Conservation (phyloP, 805 yeast species). For the Ogataea philodendri region DNA sequence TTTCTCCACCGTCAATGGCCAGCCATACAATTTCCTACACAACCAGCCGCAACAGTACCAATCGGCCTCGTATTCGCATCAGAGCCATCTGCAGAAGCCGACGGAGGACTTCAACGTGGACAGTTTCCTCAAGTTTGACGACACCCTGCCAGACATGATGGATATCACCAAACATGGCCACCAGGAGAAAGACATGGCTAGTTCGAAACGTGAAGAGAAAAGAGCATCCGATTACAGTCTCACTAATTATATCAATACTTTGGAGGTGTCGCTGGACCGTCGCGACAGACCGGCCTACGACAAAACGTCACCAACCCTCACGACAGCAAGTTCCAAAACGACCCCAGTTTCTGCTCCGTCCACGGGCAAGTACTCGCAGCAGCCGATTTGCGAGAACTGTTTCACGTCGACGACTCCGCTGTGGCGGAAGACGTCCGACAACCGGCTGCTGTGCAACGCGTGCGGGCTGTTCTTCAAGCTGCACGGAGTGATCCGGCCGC, state of each 20-base stretch:
- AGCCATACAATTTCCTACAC: constrained; percentile 8
- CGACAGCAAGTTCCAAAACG: constrained; percentile 12
- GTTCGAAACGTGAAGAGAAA: constrained; percentile 3
- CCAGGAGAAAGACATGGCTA: constrained; percentile 2
- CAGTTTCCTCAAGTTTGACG: constrained; percentile 33
- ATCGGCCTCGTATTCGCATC: too few relatives aligned
- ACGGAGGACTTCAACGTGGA: constrained; percentile 33
- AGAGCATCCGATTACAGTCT: constrained; percentile 23
- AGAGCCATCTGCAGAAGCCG: constrained; percentile 10
- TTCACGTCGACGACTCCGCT: constrained; percentile 88
- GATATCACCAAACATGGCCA: constrained; percentile 29
- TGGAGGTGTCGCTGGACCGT: constrained; percentile 34
- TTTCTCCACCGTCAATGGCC: constrained; percentile 17
- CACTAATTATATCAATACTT: constrained; percentile 33
- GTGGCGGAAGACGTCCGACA: constrained; percentile 84
- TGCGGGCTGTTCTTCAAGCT: constrained; percentile 87
- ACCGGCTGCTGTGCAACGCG: constrained; percentile 85
- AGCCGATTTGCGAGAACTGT: constrained; percentile 75
- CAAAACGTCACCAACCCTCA: constrained; percentile 16
- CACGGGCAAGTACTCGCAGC: constrained; percentile 12
- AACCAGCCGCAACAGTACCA: constrained; percentile 4
- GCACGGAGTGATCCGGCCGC: constrained; percentile 59
- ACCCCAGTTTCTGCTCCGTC: constrained; percentile 13
- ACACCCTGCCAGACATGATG: constrained; percentile 26
- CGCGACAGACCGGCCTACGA: constrained; percentile 18